These are phyloP conservation scores for Misopates orontium DNA, from an alignment of 257 asterid genomes.

Conservation along the genomic window DNA sequence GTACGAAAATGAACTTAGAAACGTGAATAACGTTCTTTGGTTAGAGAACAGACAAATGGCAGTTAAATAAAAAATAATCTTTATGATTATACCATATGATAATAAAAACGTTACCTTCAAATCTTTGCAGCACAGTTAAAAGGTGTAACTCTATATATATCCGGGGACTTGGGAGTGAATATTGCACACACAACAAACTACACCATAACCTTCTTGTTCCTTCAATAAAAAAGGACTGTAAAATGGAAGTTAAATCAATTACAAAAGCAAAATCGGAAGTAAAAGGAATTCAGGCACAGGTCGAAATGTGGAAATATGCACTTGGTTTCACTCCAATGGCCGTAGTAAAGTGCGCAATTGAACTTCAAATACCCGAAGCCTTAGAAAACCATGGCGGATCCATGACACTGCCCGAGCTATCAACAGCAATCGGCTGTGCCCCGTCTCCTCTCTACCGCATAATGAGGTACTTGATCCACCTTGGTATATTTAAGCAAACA, in stretches of 20 bases:
- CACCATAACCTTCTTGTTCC: not conserved
- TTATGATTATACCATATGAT: no score
- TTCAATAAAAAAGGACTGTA: not conserved
- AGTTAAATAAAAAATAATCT: no score
- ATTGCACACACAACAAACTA: not conserved
- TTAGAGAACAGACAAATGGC: no score
- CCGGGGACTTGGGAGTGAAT: not conserved
- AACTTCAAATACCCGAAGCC: slow-evolving; percentile 62
- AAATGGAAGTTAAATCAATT: slow-evolving; percentile 13
- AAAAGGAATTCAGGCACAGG: slow-evolving; percentile 41
- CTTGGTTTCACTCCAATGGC: slow-evolving; percentile 68
- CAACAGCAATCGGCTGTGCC: slow-evolving; percentile 52
- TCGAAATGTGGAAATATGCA: slow-evolving; percentile 54
- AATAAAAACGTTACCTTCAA: no score
- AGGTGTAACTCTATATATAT: no score
- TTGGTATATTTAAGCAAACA: slow-evolving; percentile 43
- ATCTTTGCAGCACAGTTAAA: no score
- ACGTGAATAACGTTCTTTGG: no score
- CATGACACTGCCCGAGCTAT: slow-evolving; percentile 42
- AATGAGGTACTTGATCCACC: slow-evolving; percentile 60
- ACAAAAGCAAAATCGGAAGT: not conserved
- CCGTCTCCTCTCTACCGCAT: slow-evolving; percentile 52
- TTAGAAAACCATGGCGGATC: slow-evolving; percentile 47
- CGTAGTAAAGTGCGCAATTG: slow-evolving; percentile 64
- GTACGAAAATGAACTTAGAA: no score